phyloP scores from a whole-genome alignment of 371 early-diverging fungal species.

The Neoconidiobolus thromboides region DNA sequence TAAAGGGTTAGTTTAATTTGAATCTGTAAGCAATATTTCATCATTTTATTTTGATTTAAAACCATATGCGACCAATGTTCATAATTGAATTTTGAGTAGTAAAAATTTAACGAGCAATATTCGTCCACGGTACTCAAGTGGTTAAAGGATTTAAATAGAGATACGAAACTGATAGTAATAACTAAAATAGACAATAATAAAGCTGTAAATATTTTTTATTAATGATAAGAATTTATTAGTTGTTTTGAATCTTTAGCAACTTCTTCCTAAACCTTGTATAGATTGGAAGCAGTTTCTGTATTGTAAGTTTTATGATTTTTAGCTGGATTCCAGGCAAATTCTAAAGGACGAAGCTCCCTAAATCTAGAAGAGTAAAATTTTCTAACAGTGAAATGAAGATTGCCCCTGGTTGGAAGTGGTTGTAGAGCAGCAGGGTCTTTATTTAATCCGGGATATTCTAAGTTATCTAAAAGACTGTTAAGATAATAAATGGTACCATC shows the following conservation, averaged over 20 bases:
- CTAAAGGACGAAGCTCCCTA: not conserved
- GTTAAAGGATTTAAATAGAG: too few relatives aligned
- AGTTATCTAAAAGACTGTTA: not conserved
- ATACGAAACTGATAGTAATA: too few relatives aligned
- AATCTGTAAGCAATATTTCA: too few relatives aligned
- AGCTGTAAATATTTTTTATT: too few relatives aligned
- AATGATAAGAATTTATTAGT: too few relatives aligned
- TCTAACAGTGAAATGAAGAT: not conserved
- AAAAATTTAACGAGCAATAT: too few relatives aligned
- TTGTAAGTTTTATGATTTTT: not conserved
- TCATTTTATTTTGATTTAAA: too few relatives aligned
- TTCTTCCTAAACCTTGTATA: not conserved
- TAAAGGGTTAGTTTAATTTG: too few relatives aligned
- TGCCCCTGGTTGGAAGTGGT: not conserved
- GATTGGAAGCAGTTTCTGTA: not conserved
- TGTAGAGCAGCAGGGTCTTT: not conserved
- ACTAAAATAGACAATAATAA: too few relatives aligned
- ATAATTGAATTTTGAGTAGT: too few relatives aligned
- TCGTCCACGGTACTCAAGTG: too few relatives aligned
- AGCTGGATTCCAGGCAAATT: not conserved
- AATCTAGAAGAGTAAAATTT: not conserved
- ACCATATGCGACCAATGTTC: too few relatives aligned
- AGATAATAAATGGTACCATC: not conserved
- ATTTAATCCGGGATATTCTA: not conserved
- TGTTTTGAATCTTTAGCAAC: not conserved